Base-by-base conservation (phyloP, 1,284 basidiomycete genomes). In the Ganoderma resinaceum region DNA sequence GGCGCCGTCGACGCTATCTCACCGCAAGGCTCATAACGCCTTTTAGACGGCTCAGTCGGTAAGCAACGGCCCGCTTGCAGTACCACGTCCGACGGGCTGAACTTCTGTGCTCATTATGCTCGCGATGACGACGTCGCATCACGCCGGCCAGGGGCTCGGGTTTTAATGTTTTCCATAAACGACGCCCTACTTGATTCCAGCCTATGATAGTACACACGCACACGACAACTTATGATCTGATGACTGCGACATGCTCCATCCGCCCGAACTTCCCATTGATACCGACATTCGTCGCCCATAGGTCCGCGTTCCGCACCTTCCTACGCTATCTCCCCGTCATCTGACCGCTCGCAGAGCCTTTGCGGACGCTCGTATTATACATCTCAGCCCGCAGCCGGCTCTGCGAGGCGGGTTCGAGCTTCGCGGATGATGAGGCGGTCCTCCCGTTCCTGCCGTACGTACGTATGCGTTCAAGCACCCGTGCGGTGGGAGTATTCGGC, bases 171-270 rank as follows among this genome's bases (percentile, higher is more conserved):
- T 76, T 67, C 76, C 74, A 73, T 75, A 68, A 72, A 65, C 69
- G 76, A 76, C 70, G 69, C 61, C 59, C 33, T 74, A 61, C 76
- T 76, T 63, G 65, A 73, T 78, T 71, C n/a, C 71, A 74, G 74
- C 70, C 69, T 67, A 73, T 70, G 73, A 74, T 76, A 71, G 69
- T 74, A 69, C 75, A 74, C 75, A 77, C 75, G 74, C 75, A 73
- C 76, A 77, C 75, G 75, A 71, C 71, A n/a, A n/a, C n/a, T n/a
- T 70, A 77, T 76, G 75, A 76, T 77, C 74, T 76, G 76, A 77
- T 77, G 74, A 76, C 73, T 69, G 60, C 66, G 63, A 71, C 67
- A 71, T 57, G 69, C 71, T 65, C 69, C 69, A 62, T 72, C 67
- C 67, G 61, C 69, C 61, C 70, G 58, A 62, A 60, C 66, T 67